phyloP scores from a whole-genome alignment of 208 protist genomes.

The Endotrypanum monterogeii region DNA sequence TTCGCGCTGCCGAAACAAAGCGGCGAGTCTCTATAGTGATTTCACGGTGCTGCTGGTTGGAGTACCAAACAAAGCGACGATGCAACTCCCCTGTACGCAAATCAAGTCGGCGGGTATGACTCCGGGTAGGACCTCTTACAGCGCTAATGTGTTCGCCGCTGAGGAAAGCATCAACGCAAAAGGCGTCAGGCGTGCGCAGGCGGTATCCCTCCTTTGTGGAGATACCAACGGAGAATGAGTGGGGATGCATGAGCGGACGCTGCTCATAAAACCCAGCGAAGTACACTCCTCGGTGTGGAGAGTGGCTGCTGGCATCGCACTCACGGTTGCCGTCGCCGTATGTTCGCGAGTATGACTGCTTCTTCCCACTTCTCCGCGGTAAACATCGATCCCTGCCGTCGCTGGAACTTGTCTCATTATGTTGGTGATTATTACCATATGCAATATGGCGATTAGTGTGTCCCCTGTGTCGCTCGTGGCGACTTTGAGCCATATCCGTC shows the following conservation, averaged over 20 bases:
- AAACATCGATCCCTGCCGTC: background rate
- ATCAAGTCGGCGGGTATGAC: slow-evolving; percentile 69
- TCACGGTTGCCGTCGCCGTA: slow-evolving; percentile 5
- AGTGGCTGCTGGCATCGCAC: background rate
- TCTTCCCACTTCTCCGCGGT: background rate
- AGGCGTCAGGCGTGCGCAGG: slow-evolving; percentile 76
- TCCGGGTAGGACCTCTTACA: slow-evolving; percentile 51
- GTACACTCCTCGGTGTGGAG: slow-evolving; percentile 41
- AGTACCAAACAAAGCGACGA: slow-evolving; percentile 78
- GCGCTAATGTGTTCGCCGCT: slow-evolving; percentile 80
- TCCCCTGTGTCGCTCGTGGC: slow-evolving; percentile 11
- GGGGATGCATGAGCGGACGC: slow-evolving; percentile 38
- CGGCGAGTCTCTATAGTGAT: slow-evolving; percentile 80
- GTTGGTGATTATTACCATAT: slow-evolving; percentile 6
- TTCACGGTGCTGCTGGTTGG: slow-evolving; percentile 56
- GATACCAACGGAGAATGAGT: slow-evolving; percentile 37
- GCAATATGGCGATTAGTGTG: slow-evolving; percentile 17
- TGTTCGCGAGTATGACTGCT: slow-evolving; percentile 1
- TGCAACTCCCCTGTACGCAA: slow-evolving; percentile 75
- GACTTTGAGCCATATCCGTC: slow-evolving; percentile 28
- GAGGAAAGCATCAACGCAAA: slow-evolving; percentile 85
- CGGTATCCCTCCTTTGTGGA: slow-evolving; percentile 65
- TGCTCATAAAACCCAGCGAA: slow-evolving; percentile 81
- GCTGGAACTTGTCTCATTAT: slow-evolving; percentile 2
- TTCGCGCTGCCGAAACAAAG: slow-evolving; percentile 64